phyloP scores from a whole-genome alignment of 495 filamentous ascomycete species.

The Penicillium canariense region DNA sequence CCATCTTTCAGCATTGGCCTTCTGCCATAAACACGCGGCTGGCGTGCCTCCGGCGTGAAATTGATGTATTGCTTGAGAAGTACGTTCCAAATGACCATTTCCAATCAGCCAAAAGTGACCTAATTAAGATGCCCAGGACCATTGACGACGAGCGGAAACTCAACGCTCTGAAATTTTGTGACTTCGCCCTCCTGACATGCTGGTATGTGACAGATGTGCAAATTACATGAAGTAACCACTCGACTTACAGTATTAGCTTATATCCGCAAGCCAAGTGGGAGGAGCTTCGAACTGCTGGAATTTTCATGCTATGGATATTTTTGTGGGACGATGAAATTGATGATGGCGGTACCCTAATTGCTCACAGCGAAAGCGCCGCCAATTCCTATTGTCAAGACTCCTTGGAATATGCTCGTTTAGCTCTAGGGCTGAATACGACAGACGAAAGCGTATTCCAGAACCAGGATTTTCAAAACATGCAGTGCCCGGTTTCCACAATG shows the following conservation, averaged over 20 bases:
- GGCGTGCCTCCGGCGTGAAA: too few relatives aligned
- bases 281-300: not conserved
- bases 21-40: too few relatives aligned
- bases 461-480: not conserved
- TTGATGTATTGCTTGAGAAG: too few relatives aligned
- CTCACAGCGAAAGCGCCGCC: not conserved
- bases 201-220: not conserved
- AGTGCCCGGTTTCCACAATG: not conserved
- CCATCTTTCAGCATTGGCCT: too few relatives aligned
- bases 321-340: conserved; percentile 1
- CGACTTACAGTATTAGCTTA: not conserved
- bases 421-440: not conserved
- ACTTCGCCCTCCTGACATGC: not conserved
- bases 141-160: not conserved
- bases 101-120: too few relatives aligned
- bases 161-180: not conserved
- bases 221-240: not conserved
- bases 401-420: not conserved
- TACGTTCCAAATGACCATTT: too few relatives aligned
- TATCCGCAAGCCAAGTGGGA: not conserved
- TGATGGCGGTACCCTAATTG: not conserved
- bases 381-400: not conserved
- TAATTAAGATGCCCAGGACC: not conserved
- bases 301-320: not conserved
- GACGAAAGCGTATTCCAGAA: not conserved